Evolutionary conservation across 1,139 yeast genomes (phyloP).

Genomic region (Maudiozyma humilis): DNA sequence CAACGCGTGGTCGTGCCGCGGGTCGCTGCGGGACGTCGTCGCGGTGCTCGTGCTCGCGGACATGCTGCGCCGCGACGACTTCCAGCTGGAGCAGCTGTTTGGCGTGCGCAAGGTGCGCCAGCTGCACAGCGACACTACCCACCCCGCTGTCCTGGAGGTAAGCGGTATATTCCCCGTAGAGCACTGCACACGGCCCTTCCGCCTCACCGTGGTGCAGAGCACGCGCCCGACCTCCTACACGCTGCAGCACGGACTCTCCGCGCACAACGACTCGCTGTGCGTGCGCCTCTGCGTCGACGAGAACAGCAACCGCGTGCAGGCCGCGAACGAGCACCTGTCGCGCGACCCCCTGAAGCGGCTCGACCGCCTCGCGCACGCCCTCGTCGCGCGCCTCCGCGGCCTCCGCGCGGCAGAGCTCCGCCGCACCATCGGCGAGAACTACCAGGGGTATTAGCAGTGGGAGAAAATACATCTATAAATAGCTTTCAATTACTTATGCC

Average conservation of each 20-base stretch:
- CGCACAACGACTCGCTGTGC: slow-evolving; percentile 14
- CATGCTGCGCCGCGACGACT: slow-evolving; percentile 18
- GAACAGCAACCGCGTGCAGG: slow-evolving; percentile 6
- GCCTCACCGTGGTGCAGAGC: slow-evolving; percentile 17
- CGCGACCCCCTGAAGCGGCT: slow-evolving; percentile 14
- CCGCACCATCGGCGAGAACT: slow-evolving; percentile 28
- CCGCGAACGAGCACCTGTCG: slow-evolving; percentile 9
- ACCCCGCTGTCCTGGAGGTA: slow-evolving; percentile 19
- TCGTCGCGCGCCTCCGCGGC: slow-evolving; percentile 15
- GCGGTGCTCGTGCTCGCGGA: slow-evolving; percentile 22
- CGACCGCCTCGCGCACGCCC: slow-evolving; percentile 15
- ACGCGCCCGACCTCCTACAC: slow-evolving; percentile 16
- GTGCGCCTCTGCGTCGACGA: slow-evolving; percentile 14
- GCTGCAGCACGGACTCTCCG: slow-evolving; percentile 11
- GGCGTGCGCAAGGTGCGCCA: slow-evolving; percentile 14
- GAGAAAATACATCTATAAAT: too few species aligned
- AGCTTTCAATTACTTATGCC: background rate
- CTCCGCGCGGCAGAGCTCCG: slow-evolving; percentile 23
- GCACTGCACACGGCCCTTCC: slow-evolving; percentile 13
- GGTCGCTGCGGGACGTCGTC: slow-evolving; percentile 20
- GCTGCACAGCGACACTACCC: slow-evolving; percentile 3
- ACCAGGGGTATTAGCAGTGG: too few species aligned
- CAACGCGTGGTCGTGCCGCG: slow-evolving; percentile 27
- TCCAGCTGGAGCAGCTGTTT: slow-evolving; percentile 20
- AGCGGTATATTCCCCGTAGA: slow-evolving; percentile 16